A percentile compares a stretch with the other conserved stretches of the same genome.
These are phyloP conservation scores for Striga hermonthica DNA, from an alignment of 305 asterid species.

Conservation along the genomic window DNA sequence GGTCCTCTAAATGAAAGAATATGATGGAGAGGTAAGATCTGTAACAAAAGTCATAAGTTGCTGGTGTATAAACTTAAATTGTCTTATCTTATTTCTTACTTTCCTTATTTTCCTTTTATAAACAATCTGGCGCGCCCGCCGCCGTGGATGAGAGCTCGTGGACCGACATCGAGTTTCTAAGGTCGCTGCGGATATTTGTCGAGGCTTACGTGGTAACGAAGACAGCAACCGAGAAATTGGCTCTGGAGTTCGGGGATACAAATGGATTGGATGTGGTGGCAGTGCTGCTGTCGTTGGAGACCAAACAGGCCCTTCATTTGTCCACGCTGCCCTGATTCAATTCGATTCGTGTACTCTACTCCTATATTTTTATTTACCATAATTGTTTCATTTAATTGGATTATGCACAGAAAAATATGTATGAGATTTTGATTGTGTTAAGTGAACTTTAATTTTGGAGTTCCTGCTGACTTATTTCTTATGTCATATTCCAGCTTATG, in stretches of 20 bases:
- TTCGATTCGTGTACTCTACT: no score
- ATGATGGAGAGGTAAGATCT: slow-evolving; percentile 68
- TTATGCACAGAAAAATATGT: no score
- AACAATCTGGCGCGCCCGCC: not conserved
- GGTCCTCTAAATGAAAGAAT: slow-evolving; percentile 73
- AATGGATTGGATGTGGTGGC: slow-evolving; percentile 8
- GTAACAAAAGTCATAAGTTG: not conserved
- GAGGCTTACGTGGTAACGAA: slow-evolving; percentile 41
- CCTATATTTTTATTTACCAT: no score
- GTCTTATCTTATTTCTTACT: not conserved
- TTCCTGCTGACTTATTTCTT: no score
- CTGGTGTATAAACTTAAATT: not conserved
- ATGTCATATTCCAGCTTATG: no score
- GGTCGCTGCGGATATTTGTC: slow-evolving; percentile 23
- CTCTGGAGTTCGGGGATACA: not conserved
- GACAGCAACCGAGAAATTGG: slow-evolving; percentile 28
- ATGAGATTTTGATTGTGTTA: no score
- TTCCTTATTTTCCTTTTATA: no score
- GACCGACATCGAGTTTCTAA: slow-evolving; percentile 45
- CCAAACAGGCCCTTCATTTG: slow-evolving; percentile 2
- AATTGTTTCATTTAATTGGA: no score
- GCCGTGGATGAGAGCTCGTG: slow-evolving; percentile 40
- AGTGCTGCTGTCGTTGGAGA: slow-evolving; percentile 5
- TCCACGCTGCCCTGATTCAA: slow-evolving; percentile 3
- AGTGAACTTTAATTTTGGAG: no score